Evolutionary conservation across 2,329 filamentous ascomycete species (phyloP).

Genomic region (Conoideocrella luteorostrata): DNA sequence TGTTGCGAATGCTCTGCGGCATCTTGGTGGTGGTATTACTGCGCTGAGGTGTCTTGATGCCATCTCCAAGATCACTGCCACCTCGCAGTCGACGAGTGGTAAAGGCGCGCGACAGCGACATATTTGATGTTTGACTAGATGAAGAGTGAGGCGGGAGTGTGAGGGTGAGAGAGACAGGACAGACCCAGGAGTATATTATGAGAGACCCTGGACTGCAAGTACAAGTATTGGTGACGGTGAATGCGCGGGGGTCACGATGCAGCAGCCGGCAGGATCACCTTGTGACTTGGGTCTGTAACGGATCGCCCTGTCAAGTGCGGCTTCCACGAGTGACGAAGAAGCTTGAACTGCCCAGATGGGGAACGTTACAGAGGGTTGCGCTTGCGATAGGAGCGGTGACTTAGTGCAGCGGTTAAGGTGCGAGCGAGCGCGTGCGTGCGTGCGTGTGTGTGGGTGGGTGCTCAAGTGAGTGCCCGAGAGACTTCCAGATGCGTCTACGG

Average conservation of each 20-base stretch:
- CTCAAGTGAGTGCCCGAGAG: not conserved
- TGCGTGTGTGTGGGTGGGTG: slow-evolving; percentile 1
- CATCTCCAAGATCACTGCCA: slow-evolving; percentile 38
- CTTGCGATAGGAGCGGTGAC: not conserved
- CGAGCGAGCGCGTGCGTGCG: not conserved
- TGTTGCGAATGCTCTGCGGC: slow-evolving; percentile 44
- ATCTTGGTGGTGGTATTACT: slow-evolving; percentile 47
- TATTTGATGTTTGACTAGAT: slow-evolving; percentile 18
- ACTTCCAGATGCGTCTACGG: slow-evolving; percentile 4
- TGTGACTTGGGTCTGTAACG: slow-evolving; percentile 6
- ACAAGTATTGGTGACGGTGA: not conserved
- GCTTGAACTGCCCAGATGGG: slow-evolving; percentile 1
- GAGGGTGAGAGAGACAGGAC: slow-evolving; percentile 4
- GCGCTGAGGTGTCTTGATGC: slow-evolving; percentile 35
- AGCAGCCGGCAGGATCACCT: not conserved
- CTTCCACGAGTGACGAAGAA: not conserved
- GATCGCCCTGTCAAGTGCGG: not conserved
- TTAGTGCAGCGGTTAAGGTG: slow-evolving; percentile 3
- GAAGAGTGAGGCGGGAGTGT: not conserved
- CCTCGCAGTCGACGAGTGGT: slow-evolving; percentile 59
- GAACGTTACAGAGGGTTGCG: slow-evolving; percentile 12
- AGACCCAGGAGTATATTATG: not conserved
- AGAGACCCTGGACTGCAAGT: not conserved
- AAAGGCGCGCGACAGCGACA: slow-evolving; percentile 64
- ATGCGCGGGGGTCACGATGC: slow-evolving; percentile 1